Base-by-base conservation (phyloP, 2,329 filamentous ascomycete genomes). In the Colletotrichum caudatum region DNA sequence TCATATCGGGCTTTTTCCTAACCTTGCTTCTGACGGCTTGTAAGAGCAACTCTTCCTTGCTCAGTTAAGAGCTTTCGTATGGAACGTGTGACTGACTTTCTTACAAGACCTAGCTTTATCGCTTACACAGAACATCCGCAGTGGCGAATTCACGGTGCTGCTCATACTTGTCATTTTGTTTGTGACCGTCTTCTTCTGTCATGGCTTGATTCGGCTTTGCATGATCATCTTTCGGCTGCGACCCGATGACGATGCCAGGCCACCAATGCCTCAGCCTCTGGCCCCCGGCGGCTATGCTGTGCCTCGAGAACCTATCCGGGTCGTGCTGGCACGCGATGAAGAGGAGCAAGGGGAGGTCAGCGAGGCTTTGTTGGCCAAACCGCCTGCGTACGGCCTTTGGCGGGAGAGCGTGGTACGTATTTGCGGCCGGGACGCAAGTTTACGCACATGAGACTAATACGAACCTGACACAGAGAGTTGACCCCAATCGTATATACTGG, bases 351-450 rank as follows among this genome's bases (percentile, higher is more conserved):
- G 61, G 18, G 66, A 66, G 23, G 20, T 66, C n/a, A 87, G 84
- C 62, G 87, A 89, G 70, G 82, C 87, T 0, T 82, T 83, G 53
- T 90, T 90, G 76, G 74, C 86, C 26, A 89, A 90, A 11, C 94
- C 95, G 5, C 94, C 95, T 0, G 94, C 94, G 2, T 97, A 97
- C 78, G 94, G 94, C 0, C 83, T 94, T 1, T 97, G 94, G 93
- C 87, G 94, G 64, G 91, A 91, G 80, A 95, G 92, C 77, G 93
- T 96, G 81, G 91, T 93, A 87, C 80, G 91, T 72, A 59, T 37
- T 39, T 14, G 26, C 58, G 20, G 20, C 6, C 20, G 44, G 37
- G 11, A n/a, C 35, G 6, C 46, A 23, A 23, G 57, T 53, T 37
- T 29, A 20, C 26, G 37, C 20, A 7, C 6, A 29, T 6, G 57